Evolutionary conservation across 2,329 filamentous ascomycete species (phyloP).

Genomic region (Elsinoe perseae): DNA sequence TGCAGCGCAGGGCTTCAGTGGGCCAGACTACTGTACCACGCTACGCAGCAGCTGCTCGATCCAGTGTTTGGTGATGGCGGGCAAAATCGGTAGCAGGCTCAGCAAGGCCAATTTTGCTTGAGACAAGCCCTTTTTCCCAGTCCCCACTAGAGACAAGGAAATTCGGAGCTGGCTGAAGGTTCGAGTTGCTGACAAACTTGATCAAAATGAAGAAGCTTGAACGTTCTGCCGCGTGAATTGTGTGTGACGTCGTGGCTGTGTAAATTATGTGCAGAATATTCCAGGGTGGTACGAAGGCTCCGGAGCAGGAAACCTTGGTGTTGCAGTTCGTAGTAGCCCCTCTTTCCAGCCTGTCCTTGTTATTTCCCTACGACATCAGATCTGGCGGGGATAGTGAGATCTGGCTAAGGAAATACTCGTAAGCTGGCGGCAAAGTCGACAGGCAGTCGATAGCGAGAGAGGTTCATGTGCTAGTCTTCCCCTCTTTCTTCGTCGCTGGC

Average conservation of each 20-base stretch:
- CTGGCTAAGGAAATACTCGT: not conserved
- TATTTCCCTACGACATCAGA: not conserved
- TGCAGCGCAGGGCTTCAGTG: not conserved
- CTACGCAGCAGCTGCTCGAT: not conserved
- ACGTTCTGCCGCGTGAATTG: not conserved
- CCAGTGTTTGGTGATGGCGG: not conserved
- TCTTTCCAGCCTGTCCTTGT: not conserved
- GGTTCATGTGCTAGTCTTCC: not conserved
- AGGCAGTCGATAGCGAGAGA: not conserved
- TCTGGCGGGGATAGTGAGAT: not conserved
- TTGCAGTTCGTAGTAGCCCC: not conserved
- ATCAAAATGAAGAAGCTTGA: not conserved
- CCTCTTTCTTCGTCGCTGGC: not conserved
- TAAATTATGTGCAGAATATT: not conserved
- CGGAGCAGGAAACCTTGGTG: not conserved
- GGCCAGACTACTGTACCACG: slow-evolving; percentile 1
- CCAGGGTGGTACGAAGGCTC: not conserved
- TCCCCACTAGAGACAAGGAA: too few relatives aligned
- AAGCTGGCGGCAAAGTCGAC: not conserved
- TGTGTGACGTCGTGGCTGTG: slow-evolving; percentile 4
- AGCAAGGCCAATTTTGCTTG: not conserved
- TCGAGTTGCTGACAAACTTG: slow-evolving; percentile 2
- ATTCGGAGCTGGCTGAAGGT: not conserved
- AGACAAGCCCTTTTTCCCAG: not conserved
- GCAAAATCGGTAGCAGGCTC: not conserved